Evolutionary conservation across 2,329 filamentous ascomycete genomes (phyloP), one percentile per base, ranked within the genome.

Genomic region (Colletotrichum lentis): DNA sequence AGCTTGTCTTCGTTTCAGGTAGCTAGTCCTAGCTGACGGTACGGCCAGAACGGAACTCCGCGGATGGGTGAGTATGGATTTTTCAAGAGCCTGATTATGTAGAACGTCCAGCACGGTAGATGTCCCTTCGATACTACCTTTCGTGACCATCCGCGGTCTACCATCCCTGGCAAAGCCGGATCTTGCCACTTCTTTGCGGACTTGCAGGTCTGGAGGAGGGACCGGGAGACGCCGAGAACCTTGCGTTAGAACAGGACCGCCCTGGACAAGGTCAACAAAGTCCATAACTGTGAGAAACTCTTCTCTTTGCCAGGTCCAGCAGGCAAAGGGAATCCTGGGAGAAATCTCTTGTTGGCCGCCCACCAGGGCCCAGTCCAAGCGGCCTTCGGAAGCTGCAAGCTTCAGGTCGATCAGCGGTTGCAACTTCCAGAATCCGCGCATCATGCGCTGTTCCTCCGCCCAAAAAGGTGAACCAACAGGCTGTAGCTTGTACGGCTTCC

Each of bases 361-460:
- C 18, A 53, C 37, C 6, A 16, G 2, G 22, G 55, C 20, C 56
- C 63, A 65, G 43, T 43, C 18, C 27, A 65, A 18, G 1, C 47
- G 20, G 7, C 27, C 24, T 12, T 43, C 57, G 4, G 31, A 53
- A 18, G 10, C 16, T n/a, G 56, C 62, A 10, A 27, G 14, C n/a
- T 37, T 47, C 22, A 64, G 37, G 7, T 64, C 61, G 22, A 24
- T 16, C 8, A 68, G 44, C 47, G 64, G 31, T 35, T 64, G 60
- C 22, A 68, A 18, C 35, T 44, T 63, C 54, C 65, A 68, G 41
- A 68, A 64, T 1, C 60, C 65, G 11, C 65, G 65, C 65, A 64
- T 60, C 11, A 68, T 35, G 39, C 61, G 65, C 5, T 68, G 65
- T 41, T 64, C 61, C 50, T 68, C 65, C 5, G 59, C 18, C 65